These are phyloP conservation scores for Galeopsis tetrahit DNA, from an alignment of 257 asterid genomes.

Conservation along the genomic window DNA sequence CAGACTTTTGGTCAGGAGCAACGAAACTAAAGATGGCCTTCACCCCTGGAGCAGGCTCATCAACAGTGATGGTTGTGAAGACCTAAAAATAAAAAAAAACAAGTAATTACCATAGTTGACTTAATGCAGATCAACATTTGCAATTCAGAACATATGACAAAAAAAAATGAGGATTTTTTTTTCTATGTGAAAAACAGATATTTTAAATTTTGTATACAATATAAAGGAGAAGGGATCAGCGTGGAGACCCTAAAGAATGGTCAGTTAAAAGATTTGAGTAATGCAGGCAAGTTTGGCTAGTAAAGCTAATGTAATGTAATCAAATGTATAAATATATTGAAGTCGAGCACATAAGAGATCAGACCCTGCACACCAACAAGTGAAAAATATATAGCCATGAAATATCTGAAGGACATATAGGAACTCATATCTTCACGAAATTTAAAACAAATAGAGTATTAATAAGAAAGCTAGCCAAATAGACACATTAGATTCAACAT, in stretches of 20 bases:
- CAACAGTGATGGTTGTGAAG: slow-evolving; percentile 69
- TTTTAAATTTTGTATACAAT: too few species aligned
- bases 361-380: neutral
- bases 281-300: neutral
- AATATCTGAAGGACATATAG: slow-evolving; percentile 21
- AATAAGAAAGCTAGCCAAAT: slow-evolving; percentile 6
- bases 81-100: slow-evolving; percentile 54
- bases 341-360: slow-evolving; percentile 1
- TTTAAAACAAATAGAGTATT: neutral
- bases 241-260: neutral
- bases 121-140: neutral
- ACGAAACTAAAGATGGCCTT: slow-evolving; percentile 82
- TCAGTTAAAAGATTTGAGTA: neutral
- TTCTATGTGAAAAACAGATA: too few species aligned
- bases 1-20: slow-evolving; percentile 91
- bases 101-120: neutral
- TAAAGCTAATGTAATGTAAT: slow-evolving; percentile 1
- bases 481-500: neutral
- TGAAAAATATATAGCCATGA: neutral
- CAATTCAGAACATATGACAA: neutral
- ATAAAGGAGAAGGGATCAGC: neutral
- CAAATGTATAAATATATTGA: neutral
- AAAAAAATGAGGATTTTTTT: neutral
- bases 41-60: slow-evolving; percentile 97
- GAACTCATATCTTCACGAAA: neutral